Conservation (phyloP, 1,284 basidiomycete species). For the Moniliophthora roreri region DNA sequence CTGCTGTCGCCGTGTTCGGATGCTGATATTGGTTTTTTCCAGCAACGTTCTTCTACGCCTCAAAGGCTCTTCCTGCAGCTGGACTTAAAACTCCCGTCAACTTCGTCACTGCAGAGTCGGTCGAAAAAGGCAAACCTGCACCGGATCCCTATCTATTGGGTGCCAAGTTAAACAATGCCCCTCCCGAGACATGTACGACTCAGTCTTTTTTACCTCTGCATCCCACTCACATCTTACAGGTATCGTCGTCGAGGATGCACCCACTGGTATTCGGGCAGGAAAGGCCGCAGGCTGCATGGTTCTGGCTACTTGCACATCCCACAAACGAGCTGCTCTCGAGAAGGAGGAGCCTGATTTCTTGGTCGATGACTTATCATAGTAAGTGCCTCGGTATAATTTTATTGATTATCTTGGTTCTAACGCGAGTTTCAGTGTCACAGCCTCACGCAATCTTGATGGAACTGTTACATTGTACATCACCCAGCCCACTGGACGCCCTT, state of each 20-base stretch:
- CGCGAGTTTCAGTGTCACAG: conserved; percentile 13
- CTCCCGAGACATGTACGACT: conserved; percentile 34
- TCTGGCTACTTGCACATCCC: conserved; percentile 56
- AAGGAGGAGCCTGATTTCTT: conserved; percentile 16
- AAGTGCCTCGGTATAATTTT: neutral
- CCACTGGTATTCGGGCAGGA: conserved; percentile 56
- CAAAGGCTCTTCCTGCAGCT: conserved; percentile 31
- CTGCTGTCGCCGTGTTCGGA: conserved; percentile 23
- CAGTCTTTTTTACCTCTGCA: neutral
- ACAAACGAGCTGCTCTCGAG: conserved; percentile 14
- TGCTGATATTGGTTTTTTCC: neutral
- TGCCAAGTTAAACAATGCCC: conserved; percentile 37
- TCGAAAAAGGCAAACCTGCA: conserved; percentile 54
- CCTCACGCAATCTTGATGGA: conserved; percentile 16
- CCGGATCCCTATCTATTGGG: conserved; percentile 62
- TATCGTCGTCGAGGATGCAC: conserved; percentile 66
- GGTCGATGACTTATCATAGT: conserved; percentile 17
- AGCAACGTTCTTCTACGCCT: conserved; percentile 36
- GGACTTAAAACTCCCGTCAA: conserved; percentile 34
- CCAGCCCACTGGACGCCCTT: conserved; percentile 16
- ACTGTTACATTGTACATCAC: conserved; percentile 15
- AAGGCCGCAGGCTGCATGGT: conserved; percentile 57
- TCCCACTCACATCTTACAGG: conserved; percentile 22
- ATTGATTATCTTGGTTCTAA: neutral
- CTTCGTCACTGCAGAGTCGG: conserved; percentile 55